These are phyloP conservation scores for Colletotrichum viniferum DNA, from an alignment of 2,329 filamentous ascomycete species.

Conservation along the genomic window DNA sequence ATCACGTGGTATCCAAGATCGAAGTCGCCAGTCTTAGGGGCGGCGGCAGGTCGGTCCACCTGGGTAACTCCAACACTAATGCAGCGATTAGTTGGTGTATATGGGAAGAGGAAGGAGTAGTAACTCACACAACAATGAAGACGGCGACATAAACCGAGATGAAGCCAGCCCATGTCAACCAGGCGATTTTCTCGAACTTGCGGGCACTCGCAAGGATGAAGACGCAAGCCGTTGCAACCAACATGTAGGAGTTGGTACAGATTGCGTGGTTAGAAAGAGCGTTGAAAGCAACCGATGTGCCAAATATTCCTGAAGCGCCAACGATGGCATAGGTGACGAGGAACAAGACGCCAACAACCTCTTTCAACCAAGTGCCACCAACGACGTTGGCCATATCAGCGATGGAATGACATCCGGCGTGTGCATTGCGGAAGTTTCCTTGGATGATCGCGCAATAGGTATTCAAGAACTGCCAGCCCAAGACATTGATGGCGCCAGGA, in stretches of 20 bases:
- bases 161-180: constrained; percentile 67
- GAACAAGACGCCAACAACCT: constrained; percentile 60
- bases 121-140: constrained; percentile 56
- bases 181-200: constrained; percentile 65
- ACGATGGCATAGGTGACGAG: constrained; percentile 62
- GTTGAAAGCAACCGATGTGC: constrained; percentile 63
- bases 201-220: constrained; percentile 56
- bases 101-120: not conserved
- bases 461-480: constrained; percentile 45
- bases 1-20: constrained; percentile 64
- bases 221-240: constrained; percentile 56
- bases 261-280: constrained; percentile 60
- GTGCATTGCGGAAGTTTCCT: constrained; percentile 41
- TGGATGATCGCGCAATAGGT: constrained; percentile 44
- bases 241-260: constrained; percentile 63
- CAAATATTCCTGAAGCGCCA: constrained; percentile 61
- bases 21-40: constrained; percentile 61
- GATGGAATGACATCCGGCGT: constrained; percentile 43
- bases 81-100: not conserved
- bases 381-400: constrained; percentile 63
- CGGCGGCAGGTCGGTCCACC: constrained; percentile 61
- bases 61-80: constrained; percentile 58
- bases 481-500: constrained; percentile 45
- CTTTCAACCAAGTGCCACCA: constrained; percentile 54
- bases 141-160: constrained; percentile 61